phyloP scores from a whole-genome alignment of 2,329 filamentous ascomycete genomes.

The Phaeomoniella chlamydospora region DNA sequence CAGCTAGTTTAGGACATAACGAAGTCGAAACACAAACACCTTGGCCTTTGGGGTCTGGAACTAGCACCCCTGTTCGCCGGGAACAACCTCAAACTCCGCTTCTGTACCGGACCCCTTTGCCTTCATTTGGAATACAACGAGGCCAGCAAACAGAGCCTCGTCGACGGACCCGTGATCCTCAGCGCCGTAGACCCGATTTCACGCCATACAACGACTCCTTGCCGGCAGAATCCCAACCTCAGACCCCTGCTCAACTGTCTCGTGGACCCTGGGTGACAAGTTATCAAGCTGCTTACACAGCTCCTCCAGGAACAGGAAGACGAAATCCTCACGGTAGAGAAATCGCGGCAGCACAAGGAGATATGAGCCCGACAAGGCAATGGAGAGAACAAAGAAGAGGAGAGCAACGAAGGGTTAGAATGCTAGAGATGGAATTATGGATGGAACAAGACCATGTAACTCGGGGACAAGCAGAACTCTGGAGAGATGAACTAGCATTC shows the following conservation, averaged over 20 bases:
- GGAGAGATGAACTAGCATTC: slow-evolving; percentile 7
- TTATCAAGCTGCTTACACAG: slow-evolving; percentile 10
- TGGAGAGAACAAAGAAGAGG: background rate
- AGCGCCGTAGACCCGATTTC: background rate
- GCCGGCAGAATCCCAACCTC: slow-evolving; percentile 9
- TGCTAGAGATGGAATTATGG: background rate
- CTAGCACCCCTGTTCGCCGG: no score
- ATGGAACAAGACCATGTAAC: background rate
- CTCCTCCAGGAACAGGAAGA: slow-evolving; percentile 7
- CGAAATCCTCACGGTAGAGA: background rate
- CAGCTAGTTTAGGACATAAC: no score
- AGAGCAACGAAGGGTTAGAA: background rate
- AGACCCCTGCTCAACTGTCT: slow-evolving; percentile 11
- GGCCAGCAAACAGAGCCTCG: background rate
- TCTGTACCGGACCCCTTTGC: background rate
- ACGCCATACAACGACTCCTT: slow-evolving; percentile 11
- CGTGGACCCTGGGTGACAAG: slow-evolving; percentile 7
- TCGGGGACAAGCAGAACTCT: background rate
- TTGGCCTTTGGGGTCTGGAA: no score
- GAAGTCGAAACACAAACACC: no score
- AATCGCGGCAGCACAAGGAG: background rate
- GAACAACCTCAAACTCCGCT: background rate
- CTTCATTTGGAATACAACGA: background rate
- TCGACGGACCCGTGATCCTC: no score
- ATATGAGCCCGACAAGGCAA: background rate